phyloP scores from a whole-genome alignment of 306 rosid genomes.

The Casuarina glauca region DNA sequence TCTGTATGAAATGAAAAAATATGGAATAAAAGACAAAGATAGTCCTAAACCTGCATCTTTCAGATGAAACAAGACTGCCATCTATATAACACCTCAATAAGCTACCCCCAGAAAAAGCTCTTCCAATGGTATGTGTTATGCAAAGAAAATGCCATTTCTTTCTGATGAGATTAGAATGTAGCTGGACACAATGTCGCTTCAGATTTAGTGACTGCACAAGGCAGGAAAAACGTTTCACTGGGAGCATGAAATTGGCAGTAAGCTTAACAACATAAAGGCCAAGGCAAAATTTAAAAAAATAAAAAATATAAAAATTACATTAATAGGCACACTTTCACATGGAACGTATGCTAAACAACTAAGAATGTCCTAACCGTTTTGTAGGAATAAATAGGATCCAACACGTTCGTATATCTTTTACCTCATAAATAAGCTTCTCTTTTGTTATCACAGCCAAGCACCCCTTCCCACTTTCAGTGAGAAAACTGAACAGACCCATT shows the following conservation, averaged over 20 bases:
- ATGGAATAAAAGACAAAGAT: conserved; percentile 15
- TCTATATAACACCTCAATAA: conserved; percentile 84
- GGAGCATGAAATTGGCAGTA: conserved; percentile 29
- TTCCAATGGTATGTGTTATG: conserved; percentile 93
- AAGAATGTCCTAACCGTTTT: conserved; percentile 23
- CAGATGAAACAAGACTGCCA: conserved; percentile 89
- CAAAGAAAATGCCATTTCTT: conserved; percentile 96
- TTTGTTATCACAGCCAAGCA: conserved; percentile 74
- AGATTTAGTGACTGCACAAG: conserved; percentile 70
- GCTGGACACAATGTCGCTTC: conserved; percentile 75
- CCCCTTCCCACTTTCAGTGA: conserved; percentile 89
- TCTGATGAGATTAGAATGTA: conserved; percentile 57
- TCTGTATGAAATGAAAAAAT: conserved; percentile 1
- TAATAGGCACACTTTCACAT: not conserved
- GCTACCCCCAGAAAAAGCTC: conserved; percentile 98
- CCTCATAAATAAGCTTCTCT: conserved; percentile 87
- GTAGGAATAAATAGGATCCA: too few species aligned
- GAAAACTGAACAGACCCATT: conserved; percentile 95
- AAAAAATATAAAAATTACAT: not conserved
- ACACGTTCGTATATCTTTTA: conserved; percentile 20
- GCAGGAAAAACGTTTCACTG: conserved; percentile 23
- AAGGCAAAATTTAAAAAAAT: conserved; percentile 15
- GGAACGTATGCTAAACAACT: conserved; percentile 13
- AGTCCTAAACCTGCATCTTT: conserved; percentile 85
- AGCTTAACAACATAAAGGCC: conserved; percentile 13